These are phyloP conservation scores for Torrubiellomyces zombiae DNA, from an alignment of 2,329 filamentous ascomycete genomes.

Conservation along the genomic window DNA sequence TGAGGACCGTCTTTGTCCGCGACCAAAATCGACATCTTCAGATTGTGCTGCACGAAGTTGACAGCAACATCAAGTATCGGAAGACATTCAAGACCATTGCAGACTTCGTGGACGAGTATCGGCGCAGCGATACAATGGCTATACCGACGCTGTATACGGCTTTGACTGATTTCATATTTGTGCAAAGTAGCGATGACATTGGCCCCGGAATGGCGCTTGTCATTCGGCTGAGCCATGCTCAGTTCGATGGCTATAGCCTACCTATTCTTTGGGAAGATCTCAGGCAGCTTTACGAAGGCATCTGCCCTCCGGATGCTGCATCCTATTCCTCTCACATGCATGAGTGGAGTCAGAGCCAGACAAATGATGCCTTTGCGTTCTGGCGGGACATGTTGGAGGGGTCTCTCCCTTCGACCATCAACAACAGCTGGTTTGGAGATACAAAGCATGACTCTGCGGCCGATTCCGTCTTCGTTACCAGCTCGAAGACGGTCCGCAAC, in stretches of 20 bases:
- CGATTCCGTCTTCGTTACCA: conserved; percentile 2
- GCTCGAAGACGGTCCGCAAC: conserved; percentile 2
- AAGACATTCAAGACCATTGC: conserved; percentile 3
- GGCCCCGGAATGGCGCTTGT: conserved; percentile 6
- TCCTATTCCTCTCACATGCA: conserved; percentile 2
- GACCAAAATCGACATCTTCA: conserved; percentile 2
- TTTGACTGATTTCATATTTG: conserved; percentile 1
- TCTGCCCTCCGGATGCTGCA: neutral
- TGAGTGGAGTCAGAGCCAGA: conserved; percentile 2
- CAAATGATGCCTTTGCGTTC: conserved; percentile 1
- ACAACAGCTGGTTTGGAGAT: conserved; percentile 1
- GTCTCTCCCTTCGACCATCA: conserved; percentile 1
- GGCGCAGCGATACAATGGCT: neutral
- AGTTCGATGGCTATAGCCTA: conserved; percentile 28
- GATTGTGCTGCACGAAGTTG: conserved; percentile 4
- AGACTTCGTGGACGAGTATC: conserved; percentile 4
- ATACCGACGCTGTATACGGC: conserved; percentile 1
- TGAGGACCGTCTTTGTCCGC: conserved; percentile 43
- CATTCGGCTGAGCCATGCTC: conserved; percentile 24
- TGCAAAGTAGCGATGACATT: conserved; percentile 2
- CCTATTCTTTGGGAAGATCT: conserved; percentile 21
- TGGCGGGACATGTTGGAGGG: conserved; percentile 2
- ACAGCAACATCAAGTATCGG: conserved; percentile 1
- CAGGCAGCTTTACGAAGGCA: conserved; percentile 17
- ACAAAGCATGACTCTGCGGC: neutral